phyloP scores from a whole-genome alignment of 73 alveolate genomes.

The Paramecium biaurelia region DNA sequence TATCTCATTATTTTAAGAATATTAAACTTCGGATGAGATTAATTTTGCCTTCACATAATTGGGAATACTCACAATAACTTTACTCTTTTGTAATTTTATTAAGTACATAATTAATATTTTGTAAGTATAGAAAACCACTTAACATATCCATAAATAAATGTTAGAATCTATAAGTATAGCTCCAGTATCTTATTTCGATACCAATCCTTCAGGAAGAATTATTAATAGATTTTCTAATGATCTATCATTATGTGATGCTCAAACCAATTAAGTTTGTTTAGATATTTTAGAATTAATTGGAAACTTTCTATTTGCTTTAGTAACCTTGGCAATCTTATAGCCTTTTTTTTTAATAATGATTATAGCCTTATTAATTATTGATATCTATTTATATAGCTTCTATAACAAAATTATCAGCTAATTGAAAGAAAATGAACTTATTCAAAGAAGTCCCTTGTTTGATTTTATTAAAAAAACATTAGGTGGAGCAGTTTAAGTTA shows the following conservation, averaged over 20 bases:
- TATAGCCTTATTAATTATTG: neutral
- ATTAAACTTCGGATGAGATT: neutral
- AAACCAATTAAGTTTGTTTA: neutral
- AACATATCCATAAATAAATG: slow-evolving; percentile 50
- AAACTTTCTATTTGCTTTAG: slow-evolving; percentile 11
- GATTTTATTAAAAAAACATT: slow-evolving; percentile 17
- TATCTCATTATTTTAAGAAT: neutral
- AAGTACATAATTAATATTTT: neutral
- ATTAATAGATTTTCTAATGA: slow-evolving; percentile 51
- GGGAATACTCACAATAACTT: neutral
- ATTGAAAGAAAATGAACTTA: slow-evolving; percentile 19
- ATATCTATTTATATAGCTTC: neutral
- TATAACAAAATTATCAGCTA: neutral
- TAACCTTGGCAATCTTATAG: slow-evolving; percentile 19
- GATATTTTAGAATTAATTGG: slow-evolving; percentile 36
- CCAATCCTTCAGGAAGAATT: slow-evolving; percentile 45
- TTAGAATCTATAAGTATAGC: slow-evolving; percentile 4
- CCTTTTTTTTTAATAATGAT: slow-evolving; percentile 3
- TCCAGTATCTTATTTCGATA: slow-evolving; percentile 40
- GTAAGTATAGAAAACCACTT: neutral
- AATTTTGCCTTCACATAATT: neutral
- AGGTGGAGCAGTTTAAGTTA: slow-evolving; percentile 22
- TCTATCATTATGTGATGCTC: slow-evolving; percentile 12
- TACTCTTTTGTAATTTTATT: neutral
- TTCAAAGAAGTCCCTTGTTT: slow-evolving; percentile 4